Base-by-base conservation (phyloP, 371 early-diverging fungal genomes). In the Hamiltosporidium tvaerminnensis region DNA sequence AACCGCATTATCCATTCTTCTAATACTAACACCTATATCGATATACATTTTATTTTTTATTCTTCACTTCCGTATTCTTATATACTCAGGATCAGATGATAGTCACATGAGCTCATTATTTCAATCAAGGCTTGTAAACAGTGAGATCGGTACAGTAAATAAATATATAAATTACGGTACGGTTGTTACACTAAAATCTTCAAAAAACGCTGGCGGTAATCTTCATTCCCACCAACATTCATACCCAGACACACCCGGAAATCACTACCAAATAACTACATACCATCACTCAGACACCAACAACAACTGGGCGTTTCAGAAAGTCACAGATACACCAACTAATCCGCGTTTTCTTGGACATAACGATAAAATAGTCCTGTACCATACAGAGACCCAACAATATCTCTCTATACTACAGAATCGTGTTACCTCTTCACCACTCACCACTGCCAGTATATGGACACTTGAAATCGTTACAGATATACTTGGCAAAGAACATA, bases 51-150 rank as follows among this genome's bases (percentile, higher is more conserved):
- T 84, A n/a, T 80, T 84, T 35, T 98, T 95, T 77, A 80, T 75
- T 47, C 60, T 92, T 2, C 97, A 98, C 77, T 96, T 98, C 74
- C 77, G 81, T 38, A 81, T 96, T 47, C 82, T 95, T 32, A 85
- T 83, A 69, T 82, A 81, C 56, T 84, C 85, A 64, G 92, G 95
- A 0, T 77, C 86, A 7, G 99, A 96, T 16, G 96, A 96, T 78
- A 89, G 89, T 5, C 88, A 89, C 63, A 96, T 98, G 96, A 87
- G 89, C 72, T 90, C 91, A 3, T 76, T 92, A 14, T 98, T 98
- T 80, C 96, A 98, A 73, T 87, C 92, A 1, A 81, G 83, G 2
- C 80, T 98, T n/a, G 67, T 80, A 37, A 92, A 92, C 12, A 92
- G 82, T 75, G 79, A 81, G 34, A 83, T 93, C 55, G 70, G 76